These are phyloP conservation scores for Phyllosticta capitalensis DNA, from an alignment of 2,329 filamentous ascomycete genomes.

Conservation along the genomic window DNA sequence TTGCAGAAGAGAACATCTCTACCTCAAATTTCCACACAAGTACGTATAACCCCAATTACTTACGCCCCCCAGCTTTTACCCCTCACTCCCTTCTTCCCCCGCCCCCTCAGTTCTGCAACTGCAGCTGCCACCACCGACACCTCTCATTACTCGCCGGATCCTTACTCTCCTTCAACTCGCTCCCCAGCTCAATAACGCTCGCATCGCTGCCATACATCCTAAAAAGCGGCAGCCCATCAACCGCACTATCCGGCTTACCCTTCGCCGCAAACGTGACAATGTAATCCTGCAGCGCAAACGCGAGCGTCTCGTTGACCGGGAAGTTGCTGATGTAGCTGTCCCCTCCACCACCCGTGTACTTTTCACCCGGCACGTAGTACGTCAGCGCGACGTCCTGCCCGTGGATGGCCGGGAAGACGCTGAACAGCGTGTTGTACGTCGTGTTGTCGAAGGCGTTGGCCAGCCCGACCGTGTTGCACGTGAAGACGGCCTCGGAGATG, in stretches of 20 bases:
- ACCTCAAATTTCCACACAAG: neutral
- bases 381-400: conserved; percentile 44
- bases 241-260: conserved; percentile 27
- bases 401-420: conserved; percentile 44
- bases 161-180: conserved; percentile 30
- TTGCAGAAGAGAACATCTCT: too few species aligned
- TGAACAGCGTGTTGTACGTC: conserved; percentile 45
- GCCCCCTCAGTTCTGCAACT: conserved; percentile 23
- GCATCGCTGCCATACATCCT: conserved; percentile 37
- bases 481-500: conserved; percentile 36
- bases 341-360: conserved; percentile 15
- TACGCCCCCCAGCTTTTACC: neutral
- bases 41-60: neutral
- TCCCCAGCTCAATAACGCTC: conserved; percentile 36
- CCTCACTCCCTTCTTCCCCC: neutral
- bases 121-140: conserved; percentile 47
- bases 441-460: conserved; percentile 36
- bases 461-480: conserved; percentile 45
- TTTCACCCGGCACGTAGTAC: conserved; percentile 34
- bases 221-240: conserved; percentile 33
- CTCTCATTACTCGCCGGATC: conserved; percentile 40
- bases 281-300: conserved; percentile 37
- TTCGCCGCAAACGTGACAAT: conserved; percentile 35
- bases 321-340: conserved; percentile 11
- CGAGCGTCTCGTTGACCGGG: conserved; percentile 25